Percentiles rank a stretch among this genome's conserved stretches.
Conservation (phyloP, 805 yeast genomes). For the Barnettozyma pratensis region DNA sequence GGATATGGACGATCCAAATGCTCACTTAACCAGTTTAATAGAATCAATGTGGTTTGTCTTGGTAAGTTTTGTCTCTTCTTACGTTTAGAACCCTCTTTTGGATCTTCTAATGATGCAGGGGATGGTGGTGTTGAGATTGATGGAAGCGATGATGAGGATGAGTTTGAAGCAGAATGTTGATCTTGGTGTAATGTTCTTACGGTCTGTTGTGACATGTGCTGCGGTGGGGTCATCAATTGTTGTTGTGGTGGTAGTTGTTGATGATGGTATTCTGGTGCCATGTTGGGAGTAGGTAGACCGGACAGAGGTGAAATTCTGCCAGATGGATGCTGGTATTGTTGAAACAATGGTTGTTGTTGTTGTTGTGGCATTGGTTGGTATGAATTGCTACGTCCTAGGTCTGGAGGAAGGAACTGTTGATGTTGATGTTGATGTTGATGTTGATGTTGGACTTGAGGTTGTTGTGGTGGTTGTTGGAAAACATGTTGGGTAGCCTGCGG, state of each 20-base stretch:
- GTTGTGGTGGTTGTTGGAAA: background rate
- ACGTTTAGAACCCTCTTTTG: conserved; percentile 15
- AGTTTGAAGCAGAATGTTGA: background rate
- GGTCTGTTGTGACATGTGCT: background rate
- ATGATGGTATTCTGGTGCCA: conserved; percentile 9
- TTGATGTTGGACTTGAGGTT: background rate
- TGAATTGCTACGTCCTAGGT: no score
- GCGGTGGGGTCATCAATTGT: conserved; percentile 16
- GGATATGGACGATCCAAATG: conserved; percentile 83
- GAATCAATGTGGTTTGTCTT: conserved; percentile 64
- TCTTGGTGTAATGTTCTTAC: background rate
- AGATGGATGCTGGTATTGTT: conserved; percentile 2
- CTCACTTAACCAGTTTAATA: conserved; percentile 67
- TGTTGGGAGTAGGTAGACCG: conserved; percentile 5
- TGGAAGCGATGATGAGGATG: conserved; percentile 2
- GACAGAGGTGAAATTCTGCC: background rate
- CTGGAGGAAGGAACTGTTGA: background rate
- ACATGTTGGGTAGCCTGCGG: background rate
- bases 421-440: background rate
- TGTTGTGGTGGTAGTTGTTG: conserved; percentile 37
- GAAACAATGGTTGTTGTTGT: background rate
- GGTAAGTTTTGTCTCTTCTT: conserved; percentile 70
- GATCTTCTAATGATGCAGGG: conserved; percentile 8
- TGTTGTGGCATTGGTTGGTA: background rate
- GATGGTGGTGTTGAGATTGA: conserved; percentile 7